Evolutionary conservation across 23 red algal species (phyloP).

Genomic region (Pyropia yezoensis): DNA sequence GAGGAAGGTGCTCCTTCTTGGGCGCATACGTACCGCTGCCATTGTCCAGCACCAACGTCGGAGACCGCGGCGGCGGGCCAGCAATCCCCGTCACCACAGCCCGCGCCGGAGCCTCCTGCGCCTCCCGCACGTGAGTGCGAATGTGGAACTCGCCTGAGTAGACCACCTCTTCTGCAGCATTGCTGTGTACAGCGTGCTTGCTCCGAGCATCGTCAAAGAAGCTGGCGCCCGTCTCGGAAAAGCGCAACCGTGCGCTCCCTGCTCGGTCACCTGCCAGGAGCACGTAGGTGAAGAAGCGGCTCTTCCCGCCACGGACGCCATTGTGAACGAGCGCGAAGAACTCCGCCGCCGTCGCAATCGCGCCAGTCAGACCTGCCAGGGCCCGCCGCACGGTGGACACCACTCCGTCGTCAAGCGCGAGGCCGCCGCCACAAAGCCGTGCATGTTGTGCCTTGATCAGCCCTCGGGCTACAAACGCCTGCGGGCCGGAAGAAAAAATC

Average conservation of each 20-base stretch:
- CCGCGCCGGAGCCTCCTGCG: constrained; percentile 5
- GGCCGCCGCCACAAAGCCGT: constrained; percentile 34
- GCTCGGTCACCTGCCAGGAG: constrained; percentile 3
- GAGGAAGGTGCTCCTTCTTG: constrained; percentile 31
- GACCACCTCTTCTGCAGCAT: constrained; percentile 32
- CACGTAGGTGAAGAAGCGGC: constrained; percentile 52
- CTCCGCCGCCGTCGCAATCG: constrained; percentile 17
- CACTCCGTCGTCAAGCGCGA: constrained; percentile 4
- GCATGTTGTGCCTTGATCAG: constrained; percentile 42
- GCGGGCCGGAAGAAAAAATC: constrained; percentile 26
- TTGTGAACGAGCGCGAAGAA: constrained; percentile 44
- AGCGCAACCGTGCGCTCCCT: constrained; percentile 9
- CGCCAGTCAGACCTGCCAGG: constrained; percentile 19
- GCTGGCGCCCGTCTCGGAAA: constrained; percentile 51
- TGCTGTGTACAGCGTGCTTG: constrained; percentile 48
- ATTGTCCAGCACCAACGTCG: constrained; percentile 31
- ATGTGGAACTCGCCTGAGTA: constrained; percentile 51
- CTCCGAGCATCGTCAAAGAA: constrained; percentile 49
- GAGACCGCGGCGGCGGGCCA: not conserved
- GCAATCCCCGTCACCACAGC: not conserved
- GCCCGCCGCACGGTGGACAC: constrained; percentile 15
- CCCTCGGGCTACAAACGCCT: constrained; percentile 1
- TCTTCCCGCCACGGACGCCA: constrained; percentile 31
- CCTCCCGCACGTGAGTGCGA: constrained; percentile 4
- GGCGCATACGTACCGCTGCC: constrained; percentile 53